A percentile compares a stretch with the other conserved stretches of the same genome.
These are phyloP conservation scores for Escallonia rubra DNA, from an alignment of 129 eudicot species.

Conservation along the genomic window DNA sequence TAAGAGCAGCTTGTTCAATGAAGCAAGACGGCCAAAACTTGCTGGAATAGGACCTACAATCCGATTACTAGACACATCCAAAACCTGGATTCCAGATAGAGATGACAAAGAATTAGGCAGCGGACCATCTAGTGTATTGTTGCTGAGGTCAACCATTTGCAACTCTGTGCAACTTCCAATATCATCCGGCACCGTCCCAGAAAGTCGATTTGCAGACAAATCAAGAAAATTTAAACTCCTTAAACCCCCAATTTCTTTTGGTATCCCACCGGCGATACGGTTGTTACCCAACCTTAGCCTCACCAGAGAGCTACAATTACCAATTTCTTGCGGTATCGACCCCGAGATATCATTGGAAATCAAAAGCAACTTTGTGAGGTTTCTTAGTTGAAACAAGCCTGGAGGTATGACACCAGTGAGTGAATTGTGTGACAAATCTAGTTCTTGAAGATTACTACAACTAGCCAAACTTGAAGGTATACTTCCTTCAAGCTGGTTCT, in stretches of 20 bases:
- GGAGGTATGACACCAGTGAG: constrained; percentile 65
- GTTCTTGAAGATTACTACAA: constrained; percentile 53
- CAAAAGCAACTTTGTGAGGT: constrained; percentile 60
- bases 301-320: constrained; percentile 41
- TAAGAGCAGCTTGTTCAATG: constrained; percentile 52
- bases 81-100: constrained; percentile 49
- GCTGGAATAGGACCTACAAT: constrained; percentile 54
- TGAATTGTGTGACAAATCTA: constrained; percentile 67
- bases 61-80: constrained; percentile 51
- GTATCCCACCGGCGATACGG: constrained; percentile 50
- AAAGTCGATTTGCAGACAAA: constrained; percentile 49
- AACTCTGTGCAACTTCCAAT: constrained; percentile 44
- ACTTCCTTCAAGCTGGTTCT: constrained; percentile 61
- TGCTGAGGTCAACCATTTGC: constrained; percentile 66
- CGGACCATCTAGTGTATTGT: constrained; percentile 45
- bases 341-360: constrained; percentile 68
- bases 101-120: constrained; percentile 51
- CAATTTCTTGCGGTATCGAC: constrained; percentile 48
- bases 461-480: constrained; percentile 53
- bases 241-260: constrained; percentile 50
- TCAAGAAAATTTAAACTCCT: constrained; percentile 61
- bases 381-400: constrained; percentile 45
- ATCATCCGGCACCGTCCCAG: constrained; percentile 58
- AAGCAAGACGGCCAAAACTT: constrained; percentile 55
- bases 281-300: constrained; percentile 55